Percentiles rank a stretch among this genome's conserved stretches.
phyloP scores from a whole-genome alignment of 2,329 filamentous ascomycete species.

The Fusarium euwallaceae region DNA sequence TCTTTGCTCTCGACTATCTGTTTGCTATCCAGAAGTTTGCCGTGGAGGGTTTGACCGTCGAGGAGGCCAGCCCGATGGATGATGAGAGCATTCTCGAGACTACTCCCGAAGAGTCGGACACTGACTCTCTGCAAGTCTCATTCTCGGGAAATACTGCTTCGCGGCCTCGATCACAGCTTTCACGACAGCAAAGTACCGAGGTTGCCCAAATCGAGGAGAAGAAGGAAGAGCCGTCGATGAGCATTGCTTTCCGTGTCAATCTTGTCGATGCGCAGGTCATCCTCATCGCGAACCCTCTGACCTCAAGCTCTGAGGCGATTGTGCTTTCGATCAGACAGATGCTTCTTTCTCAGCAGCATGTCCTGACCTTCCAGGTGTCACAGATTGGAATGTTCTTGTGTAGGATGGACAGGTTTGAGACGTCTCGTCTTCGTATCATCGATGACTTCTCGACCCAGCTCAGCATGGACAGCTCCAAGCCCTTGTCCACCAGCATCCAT shows the following conservation, averaged over 20 bases:
- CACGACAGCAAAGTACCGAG: slow-evolving; percentile 42
- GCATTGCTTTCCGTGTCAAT: slow-evolving; percentile 89
- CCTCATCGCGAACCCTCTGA: slow-evolving; percentile 93
- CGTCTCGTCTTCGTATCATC: slow-evolving; percentile 88
- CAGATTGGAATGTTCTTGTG: slow-evolving; percentile 98
- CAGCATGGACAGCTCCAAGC: slow-evolving; percentile 80
- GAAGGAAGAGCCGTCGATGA: slow-evolving; percentile 65
- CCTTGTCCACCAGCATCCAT: slow-evolving; percentile 80
- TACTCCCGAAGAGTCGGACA: slow-evolving; percentile 68
- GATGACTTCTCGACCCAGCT: slow-evolving; percentile 96
- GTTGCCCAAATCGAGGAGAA: slow-evolving; percentile 31
- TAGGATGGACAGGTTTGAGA: slow-evolving; percentile 97
- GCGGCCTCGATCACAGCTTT: slow-evolving; percentile 47
- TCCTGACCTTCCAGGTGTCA: slow-evolving; percentile 91
- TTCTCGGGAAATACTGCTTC: slow-evolving; percentile 54
- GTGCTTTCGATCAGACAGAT: slow-evolving; percentile 96
- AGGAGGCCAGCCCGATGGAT: slow-evolving; percentile 68
- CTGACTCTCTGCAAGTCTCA: slow-evolving; percentile 67
- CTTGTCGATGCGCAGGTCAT: slow-evolving; percentile 97
- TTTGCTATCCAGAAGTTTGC: slow-evolving; percentile 90
- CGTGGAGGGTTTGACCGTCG: slow-evolving; percentile 74
- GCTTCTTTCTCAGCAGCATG: slow-evolving; percentile 92
- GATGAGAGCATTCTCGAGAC: slow-evolving; percentile 67
- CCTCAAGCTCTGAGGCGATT: slow-evolving; percentile 92
- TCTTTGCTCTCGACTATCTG: slow-evolving; percentile 95